Evolutionary conservation across 257 asterid genomes (phyloP).

Genomic region (Fraxinus excelsior): DNA sequence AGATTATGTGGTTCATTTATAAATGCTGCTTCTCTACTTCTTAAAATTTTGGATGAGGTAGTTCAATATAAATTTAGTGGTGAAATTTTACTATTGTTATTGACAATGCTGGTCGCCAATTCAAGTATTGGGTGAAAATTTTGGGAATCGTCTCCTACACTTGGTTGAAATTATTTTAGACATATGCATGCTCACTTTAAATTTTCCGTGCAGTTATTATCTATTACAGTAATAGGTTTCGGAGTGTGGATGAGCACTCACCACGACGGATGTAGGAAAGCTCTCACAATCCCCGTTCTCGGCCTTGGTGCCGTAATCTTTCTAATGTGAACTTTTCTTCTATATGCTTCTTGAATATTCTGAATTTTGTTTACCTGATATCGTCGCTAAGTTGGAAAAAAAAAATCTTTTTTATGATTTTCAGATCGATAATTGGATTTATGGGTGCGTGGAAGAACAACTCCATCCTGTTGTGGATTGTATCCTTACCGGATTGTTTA

Average conservation of each 20-base stretch:
- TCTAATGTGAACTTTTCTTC: constrained; percentile 53
- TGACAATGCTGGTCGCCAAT: background rate
- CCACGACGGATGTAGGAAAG: constrained; percentile 77
- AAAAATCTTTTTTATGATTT: constrained; percentile 10
- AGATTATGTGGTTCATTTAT: background rate
- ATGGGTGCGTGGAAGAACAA: constrained; percentile 84
- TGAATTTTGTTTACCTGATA: background rate
- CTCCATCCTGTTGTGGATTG: constrained; percentile 84
- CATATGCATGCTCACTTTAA: constrained; percentile 8
- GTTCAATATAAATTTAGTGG: background rate
- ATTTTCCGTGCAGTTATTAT: constrained; percentile 56
- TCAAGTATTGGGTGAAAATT: background rate
- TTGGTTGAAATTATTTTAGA: constrained; percentile 8
- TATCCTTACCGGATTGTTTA: constrained; percentile 48
- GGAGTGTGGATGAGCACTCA: constrained; percentile 90
- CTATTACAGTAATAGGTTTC: constrained; percentile 68
- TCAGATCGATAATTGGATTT: constrained; percentile 81
- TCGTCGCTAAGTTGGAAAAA: background rate
- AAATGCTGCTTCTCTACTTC: background rate
- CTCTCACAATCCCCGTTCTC: constrained; percentile 79
- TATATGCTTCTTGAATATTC: background rate
- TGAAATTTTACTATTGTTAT: background rate
- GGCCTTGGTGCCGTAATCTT: constrained; percentile 80
- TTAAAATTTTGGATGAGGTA: background rate
- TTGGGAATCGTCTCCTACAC: background rate